Evolutionary conservation across 192 early-diverging fungal species (phyloP).

Genomic region (Coemansia sp.): DNA sequence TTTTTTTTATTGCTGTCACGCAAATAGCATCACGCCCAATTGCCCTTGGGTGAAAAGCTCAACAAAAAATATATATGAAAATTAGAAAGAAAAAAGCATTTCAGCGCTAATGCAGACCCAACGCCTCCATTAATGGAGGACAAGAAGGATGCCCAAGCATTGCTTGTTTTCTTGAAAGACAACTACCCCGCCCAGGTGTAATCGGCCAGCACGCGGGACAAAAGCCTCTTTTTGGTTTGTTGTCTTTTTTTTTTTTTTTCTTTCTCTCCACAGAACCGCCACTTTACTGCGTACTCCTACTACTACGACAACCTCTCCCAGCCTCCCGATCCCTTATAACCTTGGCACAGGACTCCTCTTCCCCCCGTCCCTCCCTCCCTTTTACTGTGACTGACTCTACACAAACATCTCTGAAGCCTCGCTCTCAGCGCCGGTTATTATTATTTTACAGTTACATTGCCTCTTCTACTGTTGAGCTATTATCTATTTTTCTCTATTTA

Average conservation of each 20-base stretch:
- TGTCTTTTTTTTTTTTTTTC: neutral
- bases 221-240: neutral
- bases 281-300: slow-evolving; percentile 1
- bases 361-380: neutral
- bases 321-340: slow-evolving; percentile 3
- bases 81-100: neutral
- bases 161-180: neutral
- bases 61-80: neutral
- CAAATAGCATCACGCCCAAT: neutral
- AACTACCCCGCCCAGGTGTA: neutral
- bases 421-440: neutral
- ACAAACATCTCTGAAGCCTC: neutral
- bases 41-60: neutral
- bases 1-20: neutral
- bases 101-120: neutral
- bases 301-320: neutral
- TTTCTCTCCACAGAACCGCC: neutral
- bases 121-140: neutral
- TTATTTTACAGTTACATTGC: neutral
- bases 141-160: neutral
- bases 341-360: neutral
- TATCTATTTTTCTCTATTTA: neutral
- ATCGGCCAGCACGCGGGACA: neutral
- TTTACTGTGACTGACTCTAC: neutral
- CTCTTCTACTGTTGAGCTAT: neutral